phyloP scores from a whole-genome alignment of 257 asterid genomes.

The Salvia splendens region DNA sequence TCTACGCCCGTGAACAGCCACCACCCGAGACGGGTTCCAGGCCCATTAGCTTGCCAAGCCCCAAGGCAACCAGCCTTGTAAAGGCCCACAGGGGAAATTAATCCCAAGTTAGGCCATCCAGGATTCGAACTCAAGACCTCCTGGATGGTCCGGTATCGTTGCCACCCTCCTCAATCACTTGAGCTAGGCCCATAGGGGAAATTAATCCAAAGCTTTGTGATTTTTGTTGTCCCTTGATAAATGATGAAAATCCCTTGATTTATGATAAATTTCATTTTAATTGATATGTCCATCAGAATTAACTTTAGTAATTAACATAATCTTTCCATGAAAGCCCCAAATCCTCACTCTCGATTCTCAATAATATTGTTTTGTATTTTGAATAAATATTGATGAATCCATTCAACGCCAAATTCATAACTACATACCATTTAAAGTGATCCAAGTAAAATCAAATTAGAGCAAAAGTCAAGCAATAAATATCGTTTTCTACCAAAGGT shows the following conservation, averaged over 20 bases:
- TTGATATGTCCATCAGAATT: background rate
- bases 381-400: background rate
- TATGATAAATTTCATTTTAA: background rate
- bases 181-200: too few species aligned
- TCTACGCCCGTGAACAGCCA: too few species aligned
- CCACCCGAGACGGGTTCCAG: too few species aligned
- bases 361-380: background rate
- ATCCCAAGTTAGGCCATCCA: too few species aligned
- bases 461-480: slow-evolving; percentile 21
- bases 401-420: background rate
- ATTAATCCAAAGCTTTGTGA: too few species aligned
- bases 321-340: background rate
- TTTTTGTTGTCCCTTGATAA: background rate
- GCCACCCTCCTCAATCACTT: too few species aligned
- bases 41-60: too few species aligned
- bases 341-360: background rate
- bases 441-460: slow-evolving; percentile 21
- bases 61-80: too few species aligned
- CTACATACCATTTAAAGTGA: slow-evolving; percentile 5
- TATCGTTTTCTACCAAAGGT: background rate
- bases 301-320: background rate
- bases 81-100: too few species aligned
- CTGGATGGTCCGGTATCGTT: too few species aligned
- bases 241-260: background rate
- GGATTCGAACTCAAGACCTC: too few species aligned